Evolutionary conservation across 768 basidiomycete species (phyloP).

Genomic region (Cystobasidium onofrii): DNA sequence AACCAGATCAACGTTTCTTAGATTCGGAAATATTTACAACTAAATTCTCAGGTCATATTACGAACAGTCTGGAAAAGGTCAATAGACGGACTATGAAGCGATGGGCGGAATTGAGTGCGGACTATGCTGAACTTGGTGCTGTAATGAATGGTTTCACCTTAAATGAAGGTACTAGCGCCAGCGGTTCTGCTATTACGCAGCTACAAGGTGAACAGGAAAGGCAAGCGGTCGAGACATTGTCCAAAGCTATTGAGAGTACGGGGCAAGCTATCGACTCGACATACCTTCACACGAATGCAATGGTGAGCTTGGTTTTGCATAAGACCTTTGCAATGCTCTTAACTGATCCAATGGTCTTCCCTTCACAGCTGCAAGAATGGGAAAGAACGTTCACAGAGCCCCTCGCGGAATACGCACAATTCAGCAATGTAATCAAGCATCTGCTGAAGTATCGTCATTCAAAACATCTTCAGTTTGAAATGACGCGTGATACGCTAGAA

Average conservation of each 20-base stretch:
- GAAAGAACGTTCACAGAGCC: constrained; percentile 95
- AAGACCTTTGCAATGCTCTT: neutral
- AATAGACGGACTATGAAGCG: constrained; percentile 83
- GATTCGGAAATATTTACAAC: constrained; percentile 93
- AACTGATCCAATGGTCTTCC: neutral
- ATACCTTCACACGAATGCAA: constrained; percentile 79
- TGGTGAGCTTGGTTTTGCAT: constrained; percentile 51
- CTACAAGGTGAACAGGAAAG: constrained; percentile 78
- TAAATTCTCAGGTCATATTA: constrained; percentile 86
- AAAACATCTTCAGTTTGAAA: constrained; percentile 95
- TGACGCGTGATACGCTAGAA: constrained; percentile 84
- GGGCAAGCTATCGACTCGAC: constrained; percentile 93
- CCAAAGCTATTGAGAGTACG: constrained; percentile 86
- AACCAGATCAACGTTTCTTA: constrained; percentile 88
- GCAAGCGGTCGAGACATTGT: constrained; percentile 50
- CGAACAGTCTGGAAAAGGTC: constrained; percentile 91
- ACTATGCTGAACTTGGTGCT: constrained; percentile 41
- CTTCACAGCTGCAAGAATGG: constrained; percentile 70
- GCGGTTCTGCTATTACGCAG: constrained; percentile 8
- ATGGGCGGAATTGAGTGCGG: constrained; percentile 66
- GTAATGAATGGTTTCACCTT: constrained; percentile 42
- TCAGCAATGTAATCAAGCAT: constrained; percentile 87
- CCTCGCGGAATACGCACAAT: constrained; percentile 88
- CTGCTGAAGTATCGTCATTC: constrained; percentile 89
- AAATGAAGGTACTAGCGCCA: constrained; percentile 13